Percentiles rank a stretch among this genome's conserved stretches.
phyloP scores from a whole-genome alignment of 345 rosid genomes.

The Eucalyptus fibrosa region DNA sequence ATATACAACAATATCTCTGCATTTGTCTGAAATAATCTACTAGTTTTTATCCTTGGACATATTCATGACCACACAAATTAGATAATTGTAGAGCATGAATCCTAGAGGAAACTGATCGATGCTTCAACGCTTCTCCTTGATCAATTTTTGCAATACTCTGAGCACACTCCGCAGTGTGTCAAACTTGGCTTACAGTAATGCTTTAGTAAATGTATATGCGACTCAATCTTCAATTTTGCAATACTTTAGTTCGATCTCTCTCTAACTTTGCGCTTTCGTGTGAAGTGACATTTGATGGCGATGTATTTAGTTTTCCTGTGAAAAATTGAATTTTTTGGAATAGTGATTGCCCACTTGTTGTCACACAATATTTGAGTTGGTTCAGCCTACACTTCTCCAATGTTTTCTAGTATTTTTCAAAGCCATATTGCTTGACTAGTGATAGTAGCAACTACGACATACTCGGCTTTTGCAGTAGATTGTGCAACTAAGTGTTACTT shows the following conservation, averaged over 20 bases:
- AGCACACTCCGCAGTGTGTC: background rate
- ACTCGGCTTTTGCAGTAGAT: background rate
- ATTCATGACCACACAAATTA: background rate
- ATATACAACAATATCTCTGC: background rate
- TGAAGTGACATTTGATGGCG: background rate
- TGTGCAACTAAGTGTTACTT: background rate
- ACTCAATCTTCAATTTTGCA: background rate
- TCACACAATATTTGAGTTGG: background rate
- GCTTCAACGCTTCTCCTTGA: background rate
- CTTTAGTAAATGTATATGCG: background rate
- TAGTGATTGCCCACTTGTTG: background rate
- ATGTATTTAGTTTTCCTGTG: background rate
- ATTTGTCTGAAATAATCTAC: background rate
- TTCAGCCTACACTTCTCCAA: background rate
- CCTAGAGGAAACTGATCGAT: background rate
- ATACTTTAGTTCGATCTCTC: background rate
- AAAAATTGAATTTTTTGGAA: background rate
- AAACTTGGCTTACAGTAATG: background rate
- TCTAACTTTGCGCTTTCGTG: background rate
- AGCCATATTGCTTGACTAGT: too few relatives aligned
- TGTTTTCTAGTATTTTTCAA: background rate
- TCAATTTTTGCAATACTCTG: background rate
- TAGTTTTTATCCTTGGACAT: background rate
- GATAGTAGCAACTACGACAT: background rate
- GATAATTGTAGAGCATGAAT: background rate